Base-by-base conservation (phyloP, 2,329 filamentous ascomycete genomes). In the Paracamarosporium sp. region DNA sequence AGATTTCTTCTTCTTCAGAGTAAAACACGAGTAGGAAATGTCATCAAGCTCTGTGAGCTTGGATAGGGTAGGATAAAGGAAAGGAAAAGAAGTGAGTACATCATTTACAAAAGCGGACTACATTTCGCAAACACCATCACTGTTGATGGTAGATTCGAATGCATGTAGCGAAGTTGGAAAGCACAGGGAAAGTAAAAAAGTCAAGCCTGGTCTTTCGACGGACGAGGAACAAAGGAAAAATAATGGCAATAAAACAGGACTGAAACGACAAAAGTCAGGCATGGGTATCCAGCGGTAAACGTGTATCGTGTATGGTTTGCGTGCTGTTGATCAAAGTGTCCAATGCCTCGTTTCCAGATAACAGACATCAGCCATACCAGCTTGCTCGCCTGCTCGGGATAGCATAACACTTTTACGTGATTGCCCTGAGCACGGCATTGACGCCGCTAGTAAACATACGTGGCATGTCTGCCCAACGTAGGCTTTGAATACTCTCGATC, bases 391-490 rank as follows among this genome's bases (percentile, higher is more conserved):
- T n/a, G n/a, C n/a, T n/a, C n/a, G n/a, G n/a, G n/a, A n/a, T n/a
- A n/a, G n/a, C n/a, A n/a, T n/a, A n/a, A n/a, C n/a, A n/a, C n/a
- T n/a, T n/a, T 50, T 20, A 12, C 31, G 30, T 20, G 41, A 44
- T 27, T 30, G 3, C 8, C 28, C 25, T 36, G 33, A 47, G 50
- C 38, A 33, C 25, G 20, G 12, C 31, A 17, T 30, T 8, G 20
- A 36, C 27, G 13, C 30, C 35, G 36, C 64, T 69, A 75, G 56
- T 72, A 74, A 33, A 67, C 71, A 55, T 61, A 70, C n/a, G 71
- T 73, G 20, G 67, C 62, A 24, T 63, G 63, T 47, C 70, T 66
- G 13, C 63, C 53, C 6, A 75, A 48, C 13, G 27, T 45, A 30
- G 72, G 72, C 59, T 70, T 74, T 40, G 61, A 41, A 35, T 57